These are phyloP conservation scores for Pseudonectria foliicola DNA, from an alignment of 2,329 filamentous ascomycete genomes.

Conservation along the genomic window DNA sequence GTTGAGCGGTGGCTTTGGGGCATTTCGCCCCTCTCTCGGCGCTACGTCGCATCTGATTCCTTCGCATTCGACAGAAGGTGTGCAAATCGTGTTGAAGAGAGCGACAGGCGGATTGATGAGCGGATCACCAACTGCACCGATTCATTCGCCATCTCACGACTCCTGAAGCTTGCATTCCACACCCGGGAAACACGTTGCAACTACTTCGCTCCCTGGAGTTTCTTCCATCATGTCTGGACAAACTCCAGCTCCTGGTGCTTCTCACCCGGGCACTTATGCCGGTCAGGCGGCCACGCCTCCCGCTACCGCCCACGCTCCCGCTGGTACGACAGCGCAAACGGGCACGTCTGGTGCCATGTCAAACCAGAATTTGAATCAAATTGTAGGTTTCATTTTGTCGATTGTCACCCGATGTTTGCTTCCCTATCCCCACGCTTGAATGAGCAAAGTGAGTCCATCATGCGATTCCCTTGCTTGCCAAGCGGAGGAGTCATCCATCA, in stretches of 20 bases:
- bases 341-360: conserved; percentile 47
- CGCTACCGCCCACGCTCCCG: conserved; percentile 19
- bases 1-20: background rate
- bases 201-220: too few species aligned
- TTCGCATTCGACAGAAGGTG: background rate
- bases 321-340: conserved; percentile 22
- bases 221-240: conserved; percentile 28
- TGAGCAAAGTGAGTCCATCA: background rate
- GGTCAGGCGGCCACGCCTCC: conserved; percentile 29
- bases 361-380: conserved; percentile 90
- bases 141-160: too few species aligned
- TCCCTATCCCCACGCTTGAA: background rate
- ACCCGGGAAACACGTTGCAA: too few species aligned
- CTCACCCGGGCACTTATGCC: conserved; percentile 24
- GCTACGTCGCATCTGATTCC: conserved; percentile 2
- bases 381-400: conserved; percentile 56
- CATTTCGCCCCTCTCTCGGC: conserved; percentile 1
- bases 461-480: too few species aligned
- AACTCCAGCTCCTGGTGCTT: conserved; percentile 21
- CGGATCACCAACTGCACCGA: too few species aligned
- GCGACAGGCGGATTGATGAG: too few species aligned
- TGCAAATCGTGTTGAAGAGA: too few species aligned
- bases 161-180: background rate
- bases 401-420: conserved; percentile 4
- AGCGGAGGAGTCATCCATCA: too few species aligned